phyloP scores from a whole-genome alignment of 768 basidiomycete species.

The Collybia nuda region DNA sequence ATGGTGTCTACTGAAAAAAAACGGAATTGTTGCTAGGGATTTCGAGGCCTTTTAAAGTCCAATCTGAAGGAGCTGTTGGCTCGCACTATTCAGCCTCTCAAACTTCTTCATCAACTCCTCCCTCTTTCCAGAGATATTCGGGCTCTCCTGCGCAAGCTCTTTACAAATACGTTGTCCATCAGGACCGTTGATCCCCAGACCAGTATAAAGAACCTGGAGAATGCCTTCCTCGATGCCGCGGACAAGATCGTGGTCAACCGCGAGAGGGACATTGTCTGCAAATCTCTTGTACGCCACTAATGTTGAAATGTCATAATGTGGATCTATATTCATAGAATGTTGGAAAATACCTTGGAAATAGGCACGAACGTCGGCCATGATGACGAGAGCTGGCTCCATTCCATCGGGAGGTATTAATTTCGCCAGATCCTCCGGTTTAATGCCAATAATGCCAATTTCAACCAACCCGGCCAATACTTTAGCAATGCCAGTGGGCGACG shows the following conservation, averaged over 20 bases:
- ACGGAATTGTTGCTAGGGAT: too few species aligned
- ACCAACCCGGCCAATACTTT: conserved; percentile 34
- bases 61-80: conserved; percentile 33
- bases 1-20: too few species aligned
- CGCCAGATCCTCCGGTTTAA: conserved; percentile 41
- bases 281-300: conserved; percentile 63
- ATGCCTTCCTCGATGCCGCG: conserved; percentile 49
- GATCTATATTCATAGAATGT: not conserved
- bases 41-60: conserved; percentile 3
- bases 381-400: conserved; percentile 54
- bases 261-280: conserved; percentile 53
- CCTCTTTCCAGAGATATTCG: conserved; percentile 39
- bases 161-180: conserved; percentile 47
- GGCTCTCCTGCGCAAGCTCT: conserved; percentile 52
- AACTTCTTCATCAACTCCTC: conserved; percentile 50
- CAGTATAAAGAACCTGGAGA: conserved; percentile 41
- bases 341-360: conserved; percentile 65
- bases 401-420: conserved; percentile 50
- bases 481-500: not conserved
- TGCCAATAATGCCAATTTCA: conserved; percentile 36
- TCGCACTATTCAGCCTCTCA: conserved; percentile 47
- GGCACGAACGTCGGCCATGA: conserved; percentile 72
- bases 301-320: not conserved
- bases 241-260: conserved; percentile 57
- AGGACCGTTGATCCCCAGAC: conserved; percentile 50